A percentile compares a stretch with the other conserved stretches of the same genome.
Conservation (phyloP, 177 flowering plant species). For the Vitis hybrid region DNA sequence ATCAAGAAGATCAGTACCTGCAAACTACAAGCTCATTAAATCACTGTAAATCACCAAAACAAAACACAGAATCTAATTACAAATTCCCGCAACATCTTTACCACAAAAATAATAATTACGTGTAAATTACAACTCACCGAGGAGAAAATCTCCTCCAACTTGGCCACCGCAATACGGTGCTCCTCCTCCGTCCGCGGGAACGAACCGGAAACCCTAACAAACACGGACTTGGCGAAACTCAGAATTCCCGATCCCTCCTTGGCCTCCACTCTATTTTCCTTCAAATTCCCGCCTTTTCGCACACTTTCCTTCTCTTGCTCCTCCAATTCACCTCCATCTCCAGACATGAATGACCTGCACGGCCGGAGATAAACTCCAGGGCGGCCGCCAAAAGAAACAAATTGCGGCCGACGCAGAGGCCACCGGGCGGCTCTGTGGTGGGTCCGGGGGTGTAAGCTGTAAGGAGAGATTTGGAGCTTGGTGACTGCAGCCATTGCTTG, state of each 20-base stretch:
- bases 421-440: not conserved
- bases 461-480: constrained; percentile 46
- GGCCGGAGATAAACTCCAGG: constrained; percentile 22
- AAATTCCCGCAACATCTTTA: too few relatives aligned
- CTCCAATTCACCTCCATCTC: constrained; percentile 32
- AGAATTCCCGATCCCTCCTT: constrained; percentile 35
- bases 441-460: constrained; percentile 25
- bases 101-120: not conserved
- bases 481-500: constrained; percentile 56
- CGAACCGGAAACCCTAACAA: constrained; percentile 21
- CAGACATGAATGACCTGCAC: constrained; percentile 56
- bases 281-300: constrained; percentile 19
- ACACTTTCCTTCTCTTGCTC: constrained; percentile 21
- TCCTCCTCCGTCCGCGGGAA: constrained; percentile 25
- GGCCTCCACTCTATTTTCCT: constrained; percentile 16
- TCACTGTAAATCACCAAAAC: not conserved
- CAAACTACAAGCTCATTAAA: too few relatives aligned
- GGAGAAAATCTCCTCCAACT: constrained; percentile 54
- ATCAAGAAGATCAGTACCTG: too few relatives aligned
- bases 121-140: constrained; percentile 38
- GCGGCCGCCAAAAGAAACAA: constrained; percentile 13
- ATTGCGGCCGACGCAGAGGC: constrained; percentile 8
- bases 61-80: not conserved
- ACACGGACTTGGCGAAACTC: constrained; percentile 31
- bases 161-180: constrained; percentile 28